These are phyloP conservation scores for Talaromyces proteolyticus DNA, from an alignment of 495 filamentous ascomycete species.

Conservation along the genomic window DNA sequence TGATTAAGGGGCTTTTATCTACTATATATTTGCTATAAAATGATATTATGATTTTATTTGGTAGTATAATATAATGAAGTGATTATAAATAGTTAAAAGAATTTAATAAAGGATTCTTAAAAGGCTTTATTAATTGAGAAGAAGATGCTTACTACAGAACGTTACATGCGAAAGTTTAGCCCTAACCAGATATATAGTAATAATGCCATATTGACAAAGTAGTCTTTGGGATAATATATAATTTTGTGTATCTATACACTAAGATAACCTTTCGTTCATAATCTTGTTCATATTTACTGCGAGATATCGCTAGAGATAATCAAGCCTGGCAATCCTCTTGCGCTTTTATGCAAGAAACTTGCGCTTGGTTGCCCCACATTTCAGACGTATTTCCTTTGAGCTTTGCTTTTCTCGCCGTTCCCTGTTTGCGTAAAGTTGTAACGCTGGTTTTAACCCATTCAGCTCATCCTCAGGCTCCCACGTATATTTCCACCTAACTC, in stretches of 20 bases:
- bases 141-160: conserved; percentile 5
- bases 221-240: no score
- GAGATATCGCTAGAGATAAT: no score
- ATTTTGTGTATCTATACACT: no score
- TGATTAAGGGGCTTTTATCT: conserved; percentile 7
- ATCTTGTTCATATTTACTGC: no score
- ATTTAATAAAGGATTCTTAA: conserved; percentile 3
- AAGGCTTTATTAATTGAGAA: conserved; percentile 4
- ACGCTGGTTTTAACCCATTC: neutral
- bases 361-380: neutral
- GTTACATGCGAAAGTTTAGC: conserved; percentile 9
- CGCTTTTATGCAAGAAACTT: neutral
- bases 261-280: no score
- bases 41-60: conserved; percentile 8
- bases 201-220: no score
- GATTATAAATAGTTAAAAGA: conserved; percentile 5
- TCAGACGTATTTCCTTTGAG: neutral
- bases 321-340: no score
- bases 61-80: conserved; percentile 7
- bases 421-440: neutral
- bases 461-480: neutral
- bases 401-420: neutral
- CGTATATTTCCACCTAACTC: neutral
- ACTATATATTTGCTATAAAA: conserved; percentile 9
- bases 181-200: neutral